phyloP scores from a whole-genome alignment of 306 rosid genomes.

The Alnus rubra region DNA sequence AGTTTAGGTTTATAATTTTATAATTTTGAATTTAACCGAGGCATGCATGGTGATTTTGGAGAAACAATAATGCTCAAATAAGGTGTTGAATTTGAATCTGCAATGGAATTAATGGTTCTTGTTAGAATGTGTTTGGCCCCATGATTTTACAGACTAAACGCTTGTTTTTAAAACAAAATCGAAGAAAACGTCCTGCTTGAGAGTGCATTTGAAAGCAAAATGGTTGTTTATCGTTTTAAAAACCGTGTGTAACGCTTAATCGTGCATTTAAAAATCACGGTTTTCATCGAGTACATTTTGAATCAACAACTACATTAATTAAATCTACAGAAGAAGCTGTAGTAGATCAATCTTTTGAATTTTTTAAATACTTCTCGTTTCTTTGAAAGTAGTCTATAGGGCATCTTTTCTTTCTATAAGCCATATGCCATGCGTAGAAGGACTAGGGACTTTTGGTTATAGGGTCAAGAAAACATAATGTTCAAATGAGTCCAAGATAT shows the following conservation, averaged over 20 bases:
- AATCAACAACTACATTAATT: not conserved
- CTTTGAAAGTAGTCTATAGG: not conserved
- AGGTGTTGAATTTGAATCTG: not conserved
- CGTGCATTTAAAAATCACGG: too few relatives aligned
- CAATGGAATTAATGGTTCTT: not conserved
- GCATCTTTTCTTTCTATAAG: not conserved
- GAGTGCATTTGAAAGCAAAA: too few relatives aligned
- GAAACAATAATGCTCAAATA: not conserved
- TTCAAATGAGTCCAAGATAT: constrained; percentile 6
- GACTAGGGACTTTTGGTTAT: not conserved
- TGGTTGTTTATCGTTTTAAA: too few relatives aligned
- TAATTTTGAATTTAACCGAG: not conserved
- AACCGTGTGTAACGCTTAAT: too few relatives aligned
- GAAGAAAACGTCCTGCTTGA: too few relatives aligned
- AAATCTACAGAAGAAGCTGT: not conserved
- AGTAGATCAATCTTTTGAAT: not conserved
- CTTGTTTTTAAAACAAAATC: too few relatives aligned
- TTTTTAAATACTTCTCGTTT: not conserved
- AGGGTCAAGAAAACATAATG: constrained; percentile 8
- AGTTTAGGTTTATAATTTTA: not conserved
- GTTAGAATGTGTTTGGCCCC: not conserved
- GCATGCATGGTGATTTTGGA: not conserved
- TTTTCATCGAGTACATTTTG: not conserved
- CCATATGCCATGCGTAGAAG: not conserved
- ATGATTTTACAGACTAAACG: too few relatives aligned